Base-by-base conservation (phyloP, 257 asterid genomes). In the Fraxinus pennsylvanica region DNA sequence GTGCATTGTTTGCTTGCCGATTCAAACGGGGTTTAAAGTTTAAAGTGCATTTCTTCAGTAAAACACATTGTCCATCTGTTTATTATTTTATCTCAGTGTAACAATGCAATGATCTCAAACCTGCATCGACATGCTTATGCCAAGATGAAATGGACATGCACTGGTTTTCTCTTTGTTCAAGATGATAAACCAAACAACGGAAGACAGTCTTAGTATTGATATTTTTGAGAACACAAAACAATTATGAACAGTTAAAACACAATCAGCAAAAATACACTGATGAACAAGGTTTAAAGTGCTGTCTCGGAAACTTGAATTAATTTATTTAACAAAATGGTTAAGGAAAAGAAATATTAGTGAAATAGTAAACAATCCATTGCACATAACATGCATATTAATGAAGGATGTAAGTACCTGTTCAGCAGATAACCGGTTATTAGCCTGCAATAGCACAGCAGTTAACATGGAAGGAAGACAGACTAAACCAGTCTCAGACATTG, bases 401-500 rank as follows among this genome's bases (percentile, higher is more conserved):
- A 71, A 54, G 22, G 50, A 61, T n/a, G 43, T 47, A 72, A 66
- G 81, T 79, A 93, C 98, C 95, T 89, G 98, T 79, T 95, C 99
- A 81, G 97, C 87, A 72, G 92, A 86, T 65, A 87, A 80, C 84
- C 96, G 91, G 86, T 90, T 95, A 85, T 95, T 93, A 41, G 96
- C 99, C 89, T 95, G 98, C 88, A 95, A 84, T 74, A 93, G 85
- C 79, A 92, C 98, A 54, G 99, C 98, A 30, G 99, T 91, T 84
- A 95, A 84, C 98, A 92, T 94, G 75, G 99, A 95, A 83, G 99
- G 99, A 77, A 95, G 98, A 85, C 97, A 95, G 43, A 93, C 98
- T 84, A 95, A 85, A 83, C 99, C 99, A 86, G 99, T 93, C 84
- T 90, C 98, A n/a, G 91, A 86, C 85, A 95, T 83, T 41, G 94